These are phyloP conservation scores for Aspergillus sp. DNA, from an alignment of 2,329 filamentous ascomycete genomes.

Conservation along the genomic window DNA sequence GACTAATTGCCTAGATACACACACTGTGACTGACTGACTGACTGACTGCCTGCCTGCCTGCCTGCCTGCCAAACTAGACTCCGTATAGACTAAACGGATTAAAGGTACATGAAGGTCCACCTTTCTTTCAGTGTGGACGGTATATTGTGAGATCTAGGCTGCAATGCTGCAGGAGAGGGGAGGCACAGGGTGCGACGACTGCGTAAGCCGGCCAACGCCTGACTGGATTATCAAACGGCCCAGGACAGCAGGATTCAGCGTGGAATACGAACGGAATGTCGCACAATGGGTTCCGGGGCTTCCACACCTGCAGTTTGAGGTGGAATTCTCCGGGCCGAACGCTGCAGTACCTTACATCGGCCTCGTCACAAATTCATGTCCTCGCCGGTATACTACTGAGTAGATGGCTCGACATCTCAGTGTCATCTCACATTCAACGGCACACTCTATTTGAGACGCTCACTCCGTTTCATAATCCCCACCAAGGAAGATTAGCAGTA, in stretches of 20 bases:
- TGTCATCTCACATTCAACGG: too few relatives aligned
- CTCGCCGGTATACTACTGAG: background rate
- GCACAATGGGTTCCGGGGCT: conserved; percentile 5
- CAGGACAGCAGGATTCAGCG: conserved; percentile 1
- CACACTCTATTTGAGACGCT: background rate
- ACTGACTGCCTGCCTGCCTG: too few relatives aligned
- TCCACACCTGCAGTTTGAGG: conserved; percentile 12
- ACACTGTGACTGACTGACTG: too few relatives aligned
- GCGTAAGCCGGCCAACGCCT: conserved; percentile 6
- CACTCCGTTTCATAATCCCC: background rate
- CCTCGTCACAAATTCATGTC: background rate
- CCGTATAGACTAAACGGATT: too few relatives aligned
- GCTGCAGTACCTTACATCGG: conserved; percentile 11
- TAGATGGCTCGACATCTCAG: too few relatives aligned
- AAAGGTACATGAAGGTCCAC: too few relatives aligned
- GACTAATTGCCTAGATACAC: too few relatives aligned
- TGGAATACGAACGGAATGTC: conserved; percentile 9
- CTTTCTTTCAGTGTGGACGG: too few relatives aligned
- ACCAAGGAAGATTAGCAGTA: background rate
- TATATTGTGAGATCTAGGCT: background rate
- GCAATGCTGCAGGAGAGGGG: background rate
- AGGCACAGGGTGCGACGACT: background rate
- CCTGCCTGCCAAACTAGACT: too few relatives aligned
- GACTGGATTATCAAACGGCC: conserved; percentile 7
- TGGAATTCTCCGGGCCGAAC: conserved; percentile 18